These are phyloP conservation scores for Truncatella angustata DNA, from an alignment of 2,329 filamentous ascomycete genomes.

Conservation along the genomic window DNA sequence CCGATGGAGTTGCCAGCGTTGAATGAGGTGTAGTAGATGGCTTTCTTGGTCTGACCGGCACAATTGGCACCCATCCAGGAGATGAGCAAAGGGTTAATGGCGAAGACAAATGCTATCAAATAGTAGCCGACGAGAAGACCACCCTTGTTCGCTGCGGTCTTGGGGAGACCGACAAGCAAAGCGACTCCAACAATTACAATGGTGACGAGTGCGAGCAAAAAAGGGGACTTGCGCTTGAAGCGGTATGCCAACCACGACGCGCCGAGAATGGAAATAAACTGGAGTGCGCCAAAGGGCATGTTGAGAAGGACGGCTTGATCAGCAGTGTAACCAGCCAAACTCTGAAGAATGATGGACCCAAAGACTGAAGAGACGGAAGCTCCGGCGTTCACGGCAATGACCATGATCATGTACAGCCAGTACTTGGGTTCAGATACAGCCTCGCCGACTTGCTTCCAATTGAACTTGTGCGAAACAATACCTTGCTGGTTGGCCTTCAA, in stretches of 20 bases:
- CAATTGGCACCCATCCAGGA: conserved; percentile 1
- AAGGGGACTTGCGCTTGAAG: not conserved
- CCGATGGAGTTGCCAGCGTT: not conserved
- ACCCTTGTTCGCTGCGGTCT: not conserved
- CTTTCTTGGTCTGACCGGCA: conserved; percentile 2
- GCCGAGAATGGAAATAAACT: not conserved
- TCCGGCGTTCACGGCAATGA: not conserved
- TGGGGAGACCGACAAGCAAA: not conserved
- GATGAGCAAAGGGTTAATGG: conserved; percentile 2
- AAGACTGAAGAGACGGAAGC: conserved; percentile 1
- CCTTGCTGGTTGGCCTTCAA: not conserved
- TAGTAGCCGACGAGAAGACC: conserved; percentile 1
- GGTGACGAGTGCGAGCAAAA: not conserved
- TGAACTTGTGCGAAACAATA: not conserved
- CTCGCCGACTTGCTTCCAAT: conserved; percentile 1
- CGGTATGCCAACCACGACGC: not conserved
- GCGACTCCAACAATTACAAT: not conserved
- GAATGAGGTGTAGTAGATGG: conserved; percentile 1
- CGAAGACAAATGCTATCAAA: not conserved
- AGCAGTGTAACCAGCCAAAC: not conserved
- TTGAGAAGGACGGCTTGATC: not conserved
- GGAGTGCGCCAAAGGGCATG: not conserved
- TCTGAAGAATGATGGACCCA: not conserved
- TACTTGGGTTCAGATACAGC: not conserved
- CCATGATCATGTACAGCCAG: conserved; percentile 1